Evolutionary conservation across 1,284 basidiomycete species (phyloP).

Genomic region (Apiotrichum sp.): DNA sequence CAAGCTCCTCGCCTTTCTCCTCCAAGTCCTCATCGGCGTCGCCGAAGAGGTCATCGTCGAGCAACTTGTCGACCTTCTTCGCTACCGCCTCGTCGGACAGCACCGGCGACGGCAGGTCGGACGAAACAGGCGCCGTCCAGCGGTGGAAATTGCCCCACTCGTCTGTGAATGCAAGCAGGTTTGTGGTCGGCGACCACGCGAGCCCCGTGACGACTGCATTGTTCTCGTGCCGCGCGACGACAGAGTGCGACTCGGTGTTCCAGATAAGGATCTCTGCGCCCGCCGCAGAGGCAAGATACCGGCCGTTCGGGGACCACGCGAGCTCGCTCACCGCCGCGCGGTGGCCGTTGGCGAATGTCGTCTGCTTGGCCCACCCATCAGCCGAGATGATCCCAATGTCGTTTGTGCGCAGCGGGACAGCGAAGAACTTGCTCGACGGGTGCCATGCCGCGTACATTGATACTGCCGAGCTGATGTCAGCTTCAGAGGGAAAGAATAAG

Average conservation of each 20-base stretch:
- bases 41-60: slow-evolving; percentile 39
- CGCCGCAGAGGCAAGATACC: slow-evolving; percentile 76
- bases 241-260: slow-evolving; percentile 44
- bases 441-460: slow-evolving; percentile 84
- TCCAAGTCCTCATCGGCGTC: slow-evolving; percentile 40
- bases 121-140: slow-evolving; percentile 70
- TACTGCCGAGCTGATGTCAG: slow-evolving; percentile 57
- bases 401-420: slow-evolving; percentile 69
- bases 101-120: slow-evolving; percentile 62
- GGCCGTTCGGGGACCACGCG: slow-evolving; percentile 79
- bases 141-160: slow-evolving; percentile 67
- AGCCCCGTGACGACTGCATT: slow-evolving; percentile 55
- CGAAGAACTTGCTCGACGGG: slow-evolving; percentile 80
- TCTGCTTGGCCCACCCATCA: slow-evolving; percentile 64
- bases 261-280: slow-evolving; percentile 52
- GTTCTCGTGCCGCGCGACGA: slow-evolving; percentile 26
- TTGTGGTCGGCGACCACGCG: slow-evolving; percentile 74
- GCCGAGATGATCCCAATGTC: slow-evolving; percentile 70
- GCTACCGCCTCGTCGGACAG: slow-evolving; percentile 46
- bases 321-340: slow-evolving; percentile 62
- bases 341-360: slow-evolving; percentile 59
- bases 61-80: slow-evolving; percentile 39
- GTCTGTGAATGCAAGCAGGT: slow-evolving; percentile 83
- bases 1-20: slow-evolving; percentile 53
- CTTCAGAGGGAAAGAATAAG: neutral